Conservation (phyloP, 75 land plant genomes). For the Picea glauca region DNA sequence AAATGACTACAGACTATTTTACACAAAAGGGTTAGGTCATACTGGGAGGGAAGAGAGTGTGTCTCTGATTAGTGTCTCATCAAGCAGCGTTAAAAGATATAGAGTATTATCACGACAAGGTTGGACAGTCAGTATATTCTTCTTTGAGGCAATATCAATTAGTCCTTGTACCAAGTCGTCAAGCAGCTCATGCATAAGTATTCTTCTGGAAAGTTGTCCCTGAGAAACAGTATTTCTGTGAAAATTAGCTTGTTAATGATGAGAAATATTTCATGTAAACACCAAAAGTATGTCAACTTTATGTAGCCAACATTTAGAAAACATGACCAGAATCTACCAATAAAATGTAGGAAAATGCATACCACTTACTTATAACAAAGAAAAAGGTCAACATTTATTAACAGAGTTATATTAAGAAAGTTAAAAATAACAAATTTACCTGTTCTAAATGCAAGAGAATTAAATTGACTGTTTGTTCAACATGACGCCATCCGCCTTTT, state of each 20-base stretch:
- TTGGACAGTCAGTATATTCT: conserved; percentile 60
- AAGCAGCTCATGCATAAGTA: conserved; percentile 56
- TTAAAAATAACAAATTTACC: conserved; percentile 31
- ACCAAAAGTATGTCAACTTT: neutral
- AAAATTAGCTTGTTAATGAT: neutral
- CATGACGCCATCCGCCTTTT: conserved; percentile 89
- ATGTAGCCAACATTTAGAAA: too few relatives aligned
- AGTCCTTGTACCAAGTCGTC: conserved; percentile 65
- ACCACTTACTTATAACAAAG: too few relatives aligned
- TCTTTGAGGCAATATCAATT: conserved; percentile 44
- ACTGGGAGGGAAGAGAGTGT: conserved; percentile 60
- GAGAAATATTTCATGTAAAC: neutral
- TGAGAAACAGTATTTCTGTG: conserved; percentile 15
- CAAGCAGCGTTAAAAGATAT: conserved; percentile 70
- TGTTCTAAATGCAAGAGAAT: conserved; percentile 49
- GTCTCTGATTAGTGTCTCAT: conserved; percentile 77
- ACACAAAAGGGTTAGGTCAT: conserved; percentile 12
- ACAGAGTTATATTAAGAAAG: neutral
- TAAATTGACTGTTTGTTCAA: conserved; percentile 79
- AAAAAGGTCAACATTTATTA: neutral
- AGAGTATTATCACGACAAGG: conserved; percentile 98
- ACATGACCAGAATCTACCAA: neutral
- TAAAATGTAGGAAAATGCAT: neutral
- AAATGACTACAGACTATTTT: too few relatives aligned
- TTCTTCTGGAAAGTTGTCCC: conserved; percentile 31